Evolutionary conservation across 176 grass and related monocot species (phyloP).

Genomic region (Elaeis guineensis): DNA sequence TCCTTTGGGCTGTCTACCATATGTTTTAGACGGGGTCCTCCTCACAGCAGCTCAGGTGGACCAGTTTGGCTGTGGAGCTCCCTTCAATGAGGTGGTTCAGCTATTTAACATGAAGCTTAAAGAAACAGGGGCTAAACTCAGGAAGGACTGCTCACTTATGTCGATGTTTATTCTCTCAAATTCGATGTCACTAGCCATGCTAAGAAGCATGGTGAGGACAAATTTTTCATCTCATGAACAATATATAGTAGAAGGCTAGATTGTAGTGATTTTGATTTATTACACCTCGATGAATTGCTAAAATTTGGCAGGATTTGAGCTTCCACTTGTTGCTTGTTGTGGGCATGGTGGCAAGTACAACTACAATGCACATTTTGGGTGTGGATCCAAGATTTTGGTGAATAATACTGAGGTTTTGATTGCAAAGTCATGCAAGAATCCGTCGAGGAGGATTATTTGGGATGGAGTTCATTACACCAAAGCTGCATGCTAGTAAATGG

Average conservation of each 20-base stretch:
- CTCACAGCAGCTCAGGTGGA: slow-evolving; percentile 29
- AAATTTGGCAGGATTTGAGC: slow-evolving; percentile 48
- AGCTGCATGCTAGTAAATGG: slow-evolving; percentile 19
- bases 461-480: slow-evolving; percentile 23
- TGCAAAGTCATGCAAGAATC: slow-evolving; percentile 22
- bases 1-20: slow-evolving; percentile 81
- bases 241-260: no score
- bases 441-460: background rate
- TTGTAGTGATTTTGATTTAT: background rate
- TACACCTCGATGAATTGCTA: background rate
- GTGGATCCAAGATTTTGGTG: slow-evolving; percentile 45
- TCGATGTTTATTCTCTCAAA: slow-evolving; percentile 72
- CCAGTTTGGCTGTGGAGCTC: slow-evolving; percentile 42
- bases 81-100: slow-evolving; percentile 69
- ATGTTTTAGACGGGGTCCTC: slow-evolving; percentile 42
- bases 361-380: slow-evolving; percentile 34
- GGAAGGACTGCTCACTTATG: slow-evolving; percentile 61
- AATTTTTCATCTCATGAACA: background rate
- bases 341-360: slow-evolving; percentile 78
- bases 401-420: slow-evolving; percentile 39
- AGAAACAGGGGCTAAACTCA: slow-evolving; percentile 52
- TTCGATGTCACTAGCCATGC: slow-evolving; percentile 55
- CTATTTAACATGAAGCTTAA: slow-evolving; percentile 65
- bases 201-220: slow-evolving; percentile 45
- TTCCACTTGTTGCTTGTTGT: slow-evolving; percentile 65